A percentile compares a stretch with the other conserved stretches of the same genome.
Conservation (phyloP, 176 grass and related monocot genomes). For the Aegilops speltoides region DNA sequence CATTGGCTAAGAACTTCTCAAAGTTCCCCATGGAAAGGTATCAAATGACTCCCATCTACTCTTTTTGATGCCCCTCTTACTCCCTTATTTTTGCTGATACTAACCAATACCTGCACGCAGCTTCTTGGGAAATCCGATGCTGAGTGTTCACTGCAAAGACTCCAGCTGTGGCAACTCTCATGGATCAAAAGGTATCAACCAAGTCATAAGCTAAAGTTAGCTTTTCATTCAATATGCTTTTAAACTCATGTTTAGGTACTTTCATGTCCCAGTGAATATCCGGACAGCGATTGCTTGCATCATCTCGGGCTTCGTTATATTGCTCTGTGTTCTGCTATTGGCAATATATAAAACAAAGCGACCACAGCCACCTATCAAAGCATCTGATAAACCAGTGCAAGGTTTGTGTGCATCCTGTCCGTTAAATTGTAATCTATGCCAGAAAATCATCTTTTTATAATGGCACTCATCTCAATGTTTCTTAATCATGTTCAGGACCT, state of each 20-base stretch:
- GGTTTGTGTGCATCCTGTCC: conserved; percentile 42
- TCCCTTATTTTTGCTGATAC: background rate
- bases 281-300: conserved; percentile 71
- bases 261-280: conserved; percentile 59
- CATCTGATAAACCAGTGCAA: conserved; percentile 59
- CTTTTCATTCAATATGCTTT: background rate
- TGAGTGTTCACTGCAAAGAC: conserved; percentile 56
- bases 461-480: conserved; percentile 13
- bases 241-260: conserved; percentile 13
- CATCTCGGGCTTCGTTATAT: conserved; percentile 65
- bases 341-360: conserved; percentile 88
- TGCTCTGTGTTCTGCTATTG: conserved; percentile 65
- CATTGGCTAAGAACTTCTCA: conserved; percentile 77
- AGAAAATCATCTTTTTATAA: background rate
- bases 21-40: conserved; percentile 90
- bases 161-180: conserved; percentile 49
- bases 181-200: conserved; percentile 65
- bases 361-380: conserved; percentile 65
- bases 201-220: conserved; percentile 12
- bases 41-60: background rate
- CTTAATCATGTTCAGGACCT: conserved; percentile 52
- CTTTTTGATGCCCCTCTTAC: background rate
- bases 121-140: conserved; percentile 78
- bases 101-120: conserved; percentile 47
- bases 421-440: background rate